Percentiles rank a stretch among this genome's conserved stretches.
Evolutionary conservation across 768 basidiomycete genomes (phyloP).

Genomic region (Tricholoma matsutake): DNA sequence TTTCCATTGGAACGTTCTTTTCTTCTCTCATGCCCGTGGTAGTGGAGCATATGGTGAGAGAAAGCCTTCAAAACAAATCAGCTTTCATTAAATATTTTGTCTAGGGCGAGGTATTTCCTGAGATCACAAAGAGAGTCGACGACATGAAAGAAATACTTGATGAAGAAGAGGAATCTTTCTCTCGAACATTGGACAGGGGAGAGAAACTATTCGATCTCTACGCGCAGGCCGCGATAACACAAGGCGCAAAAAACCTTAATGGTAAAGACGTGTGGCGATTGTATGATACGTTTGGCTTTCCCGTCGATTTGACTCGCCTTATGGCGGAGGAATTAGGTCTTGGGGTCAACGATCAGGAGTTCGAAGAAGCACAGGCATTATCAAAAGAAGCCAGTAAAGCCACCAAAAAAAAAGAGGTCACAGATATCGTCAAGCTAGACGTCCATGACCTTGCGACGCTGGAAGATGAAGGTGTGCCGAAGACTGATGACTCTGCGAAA

Average conservation of each 20-base stretch:
- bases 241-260: conserved; percentile 61
- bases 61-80: neutral
- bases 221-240: conserved; percentile 61
- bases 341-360: conserved; percentile 81
- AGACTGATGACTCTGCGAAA: conserved; percentile 92
- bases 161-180: conserved; percentile 97
- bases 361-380: conserved; percentile 82
- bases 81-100: conserved; percentile 3
- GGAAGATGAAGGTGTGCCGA: conserved; percentile 74
- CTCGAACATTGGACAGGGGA: conserved; percentile 94
- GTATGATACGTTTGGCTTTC: conserved; percentile 98
- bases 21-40: conserved; percentile 88
- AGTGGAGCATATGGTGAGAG: conserved; percentile 79
- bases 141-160: conserved; percentile 94
- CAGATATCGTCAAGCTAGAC: conserved; percentile 82
- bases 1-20: conserved; percentile 93
- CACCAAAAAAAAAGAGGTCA: conserved; percentile 63
- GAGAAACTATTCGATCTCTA: conserved; percentile 95
- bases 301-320: conserved; percentile 90
- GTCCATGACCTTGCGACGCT: conserved; percentile 91
- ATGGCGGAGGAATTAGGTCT: conserved; percentile 96
- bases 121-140: conserved; percentile 75
- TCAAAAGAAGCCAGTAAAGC: conserved; percentile 93
- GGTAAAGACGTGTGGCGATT: conserved; percentile 96
- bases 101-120: conserved; percentile 88